A percentile compares a stretch with the other conserved stretches of the same genome.
phyloP scores from a whole-genome alignment of 2,329 filamentous ascomycete genomes.

The Didymella arachidicola region DNA sequence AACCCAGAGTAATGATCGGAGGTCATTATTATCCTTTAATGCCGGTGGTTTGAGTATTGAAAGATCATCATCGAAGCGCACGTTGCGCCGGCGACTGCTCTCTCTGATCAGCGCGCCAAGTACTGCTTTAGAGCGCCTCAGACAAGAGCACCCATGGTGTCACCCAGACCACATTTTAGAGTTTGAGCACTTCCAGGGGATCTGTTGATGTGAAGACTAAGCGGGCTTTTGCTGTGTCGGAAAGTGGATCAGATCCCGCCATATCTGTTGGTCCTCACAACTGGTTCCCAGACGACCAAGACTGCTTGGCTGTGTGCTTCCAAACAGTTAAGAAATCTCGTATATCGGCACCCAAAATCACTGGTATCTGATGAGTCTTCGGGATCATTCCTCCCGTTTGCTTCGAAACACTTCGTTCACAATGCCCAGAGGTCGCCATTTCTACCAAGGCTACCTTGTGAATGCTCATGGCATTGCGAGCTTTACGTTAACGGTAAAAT shows the following conservation, averaged over 20 bases:
- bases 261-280: constrained; percentile 2
- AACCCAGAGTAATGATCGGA: background rate
- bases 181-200: constrained; percentile 2
- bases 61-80: background rate
- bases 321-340: constrained; percentile 21
- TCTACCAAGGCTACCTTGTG: constrained; percentile 2
- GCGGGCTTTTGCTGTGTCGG: background rate
- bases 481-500: background rate
- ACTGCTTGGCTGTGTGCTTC: constrained; percentile 19
- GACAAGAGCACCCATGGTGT: constrained; percentile 7
- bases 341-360: constrained; percentile 9
- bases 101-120: background rate
- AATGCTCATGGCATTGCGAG: constrained; percentile 1
- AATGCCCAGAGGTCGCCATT: background rate
- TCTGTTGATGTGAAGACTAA: background rate
- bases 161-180: background rate
- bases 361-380: background rate
- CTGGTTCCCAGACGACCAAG: constrained; percentile 13
- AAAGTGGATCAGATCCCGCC: background rate
- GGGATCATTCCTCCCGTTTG: constrained; percentile 10
- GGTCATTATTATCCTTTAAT: background rate
- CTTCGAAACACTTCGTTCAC: constrained; percentile 13
- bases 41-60: background rate
- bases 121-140: constrained; percentile 8
- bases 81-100: background rate